phyloP scores from a whole-genome alignment of 495 filamentous ascomycete genomes.

The Penicillium ochrochloron region DNA sequence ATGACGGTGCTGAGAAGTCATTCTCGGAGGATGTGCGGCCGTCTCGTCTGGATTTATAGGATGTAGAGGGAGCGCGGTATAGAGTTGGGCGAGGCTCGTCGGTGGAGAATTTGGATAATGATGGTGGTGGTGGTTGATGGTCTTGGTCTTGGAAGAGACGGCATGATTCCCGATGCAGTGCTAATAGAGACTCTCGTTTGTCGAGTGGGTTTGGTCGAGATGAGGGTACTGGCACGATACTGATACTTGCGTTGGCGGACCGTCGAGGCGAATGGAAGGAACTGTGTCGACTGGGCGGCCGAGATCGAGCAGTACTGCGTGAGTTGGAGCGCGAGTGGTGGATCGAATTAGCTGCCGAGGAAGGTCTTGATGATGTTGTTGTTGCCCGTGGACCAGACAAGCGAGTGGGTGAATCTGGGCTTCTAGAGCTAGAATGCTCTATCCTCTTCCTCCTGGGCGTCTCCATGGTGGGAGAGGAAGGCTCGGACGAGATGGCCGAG shows the following conservation, averaged over 20 bases:
- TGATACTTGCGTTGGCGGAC: constrained; percentile 33
- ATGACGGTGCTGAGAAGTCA: constrained; percentile 28
- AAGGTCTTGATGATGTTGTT: constrained; percentile 31
- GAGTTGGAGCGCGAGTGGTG: constrained; percentile 39
- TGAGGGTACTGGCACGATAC: constrained; percentile 37
- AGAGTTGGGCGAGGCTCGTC: constrained; percentile 17
- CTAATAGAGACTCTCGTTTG: constrained; percentile 44
- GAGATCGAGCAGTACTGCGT: constrained; percentile 38
- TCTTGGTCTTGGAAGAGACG: constrained; percentile 46
- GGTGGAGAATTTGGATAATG: constrained; percentile 3
- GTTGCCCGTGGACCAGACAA: constrained; percentile 25
- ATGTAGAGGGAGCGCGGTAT: constrained; percentile 12
- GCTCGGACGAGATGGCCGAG: neutral
- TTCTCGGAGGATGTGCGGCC: constrained; percentile 25
- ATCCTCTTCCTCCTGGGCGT: constrained; percentile 25
- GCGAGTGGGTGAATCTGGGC: constrained; percentile 20
- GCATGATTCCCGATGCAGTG: constrained; percentile 52
- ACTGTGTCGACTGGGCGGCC: constrained; percentile 36
- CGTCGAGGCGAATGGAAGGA: constrained; percentile 41
- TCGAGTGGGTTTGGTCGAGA: constrained; percentile 28
- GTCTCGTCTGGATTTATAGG: constrained; percentile 18
- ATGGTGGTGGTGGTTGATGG: neutral
- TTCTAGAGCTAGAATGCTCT: constrained; percentile 13
- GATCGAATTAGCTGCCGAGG: constrained; percentile 32
- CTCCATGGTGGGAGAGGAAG: constrained; percentile 28